phyloP scores from a whole-genome alignment of 2,329 filamentous ascomycete genomes.

The Beauveria medogensis region DNA sequence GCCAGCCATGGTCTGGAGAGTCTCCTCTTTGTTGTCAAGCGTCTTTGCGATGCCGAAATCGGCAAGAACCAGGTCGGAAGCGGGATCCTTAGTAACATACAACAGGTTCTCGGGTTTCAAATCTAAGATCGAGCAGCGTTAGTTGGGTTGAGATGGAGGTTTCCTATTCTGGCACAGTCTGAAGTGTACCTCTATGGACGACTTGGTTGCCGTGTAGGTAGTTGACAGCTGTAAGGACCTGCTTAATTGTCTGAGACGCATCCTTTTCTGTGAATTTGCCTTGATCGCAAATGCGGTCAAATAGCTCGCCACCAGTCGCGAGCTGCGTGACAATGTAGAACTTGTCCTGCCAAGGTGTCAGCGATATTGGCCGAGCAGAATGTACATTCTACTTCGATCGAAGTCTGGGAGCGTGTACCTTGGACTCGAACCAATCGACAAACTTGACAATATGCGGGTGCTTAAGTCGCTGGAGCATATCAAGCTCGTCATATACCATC shows the following conservation, averaged over 20 bases:
- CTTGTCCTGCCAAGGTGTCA: slow-evolving; percentile 62
- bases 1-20: slow-evolving; percentile 95
- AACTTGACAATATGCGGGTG: slow-evolving; percentile 97
- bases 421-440: slow-evolving; percentile 98
- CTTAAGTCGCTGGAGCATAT: slow-evolving; percentile 82
- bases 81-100: slow-evolving; percentile 68
- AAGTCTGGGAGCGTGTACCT: slow-evolving; percentile 46
- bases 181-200: slow-evolving; percentile 72
- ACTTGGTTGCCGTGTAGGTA: slow-evolving; percentile 94
- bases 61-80: slow-evolving; percentile 84
- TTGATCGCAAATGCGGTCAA: slow-evolving; percentile 96
- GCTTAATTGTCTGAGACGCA: slow-evolving; percentile 87
- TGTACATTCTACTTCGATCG: background rate
- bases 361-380: background rate
- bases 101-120: slow-evolving; percentile 97
- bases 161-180: background rate
- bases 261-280: slow-evolving; percentile 99
- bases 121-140: slow-evolving; percentile 45
- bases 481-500: slow-evolving; percentile 97
- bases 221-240: slow-evolving; percentile 86
- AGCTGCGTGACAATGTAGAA: slow-evolving; percentile 99
- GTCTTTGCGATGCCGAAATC: slow-evolving; percentile 99
- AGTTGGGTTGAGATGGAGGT: background rate
- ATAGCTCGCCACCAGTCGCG: slow-evolving; percentile 90
- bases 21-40: slow-evolving; percentile 81